Conservation (phyloP, 192 early-diverging fungal species). For the Dissophora ornata region DNA sequence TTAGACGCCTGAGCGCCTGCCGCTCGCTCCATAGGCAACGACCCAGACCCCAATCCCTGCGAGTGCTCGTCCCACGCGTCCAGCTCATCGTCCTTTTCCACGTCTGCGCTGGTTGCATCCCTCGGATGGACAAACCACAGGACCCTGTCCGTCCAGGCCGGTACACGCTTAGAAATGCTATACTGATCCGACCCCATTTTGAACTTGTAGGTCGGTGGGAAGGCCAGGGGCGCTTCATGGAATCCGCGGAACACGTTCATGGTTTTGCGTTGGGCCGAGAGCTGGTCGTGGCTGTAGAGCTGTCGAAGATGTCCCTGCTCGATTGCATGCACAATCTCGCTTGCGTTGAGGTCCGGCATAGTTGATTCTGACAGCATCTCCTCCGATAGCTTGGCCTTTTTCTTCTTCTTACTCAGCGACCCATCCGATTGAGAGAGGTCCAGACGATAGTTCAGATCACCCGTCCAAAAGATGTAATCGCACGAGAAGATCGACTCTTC, state of each 20-base stretch:
- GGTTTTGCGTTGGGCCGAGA: slow-evolving; percentile 50
- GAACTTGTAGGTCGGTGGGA: slow-evolving; percentile 56
- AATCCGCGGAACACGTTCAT: slow-evolving; percentile 40
- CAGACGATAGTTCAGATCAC: slow-evolving; percentile 55
- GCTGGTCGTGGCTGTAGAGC: slow-evolving; percentile 51
- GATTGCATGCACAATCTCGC: slow-evolving; percentile 43
- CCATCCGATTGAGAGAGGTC: slow-evolving; percentile 40
- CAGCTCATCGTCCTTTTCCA: slow-evolving; percentile 33
- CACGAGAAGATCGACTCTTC: slow-evolving; percentile 46
- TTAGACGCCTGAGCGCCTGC: background rate
- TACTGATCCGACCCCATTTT: slow-evolving; percentile 42
- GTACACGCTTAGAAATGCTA: slow-evolving; percentile 33
- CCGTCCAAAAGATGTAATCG: slow-evolving; percentile 53
- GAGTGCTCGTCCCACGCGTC: slow-evolving; percentile 54
- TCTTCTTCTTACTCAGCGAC: slow-evolving; percentile 36
- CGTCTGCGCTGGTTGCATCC: slow-evolving; percentile 16
- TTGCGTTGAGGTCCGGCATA: slow-evolving; percentile 33
- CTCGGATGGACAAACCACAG: slow-evolving; percentile 50
- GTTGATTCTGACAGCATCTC: slow-evolving; percentile 32
- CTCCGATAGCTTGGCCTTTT: slow-evolving; percentile 11
- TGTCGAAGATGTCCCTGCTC: slow-evolving; percentile 24
- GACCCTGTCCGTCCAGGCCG: slow-evolving; percentile 52
- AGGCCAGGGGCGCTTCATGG: slow-evolving; percentile 47
- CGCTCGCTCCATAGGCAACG: slow-evolving; percentile 17
- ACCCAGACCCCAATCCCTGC: slow-evolving; percentile 18